Evolutionary conservation across 2,329 filamentous ascomycete species (phyloP).

Genomic region (Diaporthe sp.): DNA sequence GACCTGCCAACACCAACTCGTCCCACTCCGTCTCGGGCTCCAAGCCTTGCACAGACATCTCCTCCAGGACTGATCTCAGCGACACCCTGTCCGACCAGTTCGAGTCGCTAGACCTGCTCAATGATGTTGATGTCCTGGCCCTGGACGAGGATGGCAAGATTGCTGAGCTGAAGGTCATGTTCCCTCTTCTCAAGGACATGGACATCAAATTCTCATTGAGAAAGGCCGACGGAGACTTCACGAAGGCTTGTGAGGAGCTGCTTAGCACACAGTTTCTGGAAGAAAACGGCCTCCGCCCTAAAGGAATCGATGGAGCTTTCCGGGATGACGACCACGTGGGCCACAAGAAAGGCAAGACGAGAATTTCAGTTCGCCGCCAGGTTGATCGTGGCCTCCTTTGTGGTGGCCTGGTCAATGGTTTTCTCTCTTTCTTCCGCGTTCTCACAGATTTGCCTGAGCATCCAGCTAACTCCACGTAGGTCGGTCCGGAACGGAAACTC

Average conservation of each 20-base stretch:
- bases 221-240: conserved; percentile 76
- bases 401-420: background rate
- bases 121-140: conserved; percentile 50
- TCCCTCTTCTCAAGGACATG: conserved; percentile 75
- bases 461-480: conserved; percentile 26
- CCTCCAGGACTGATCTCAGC: conserved; percentile 39
- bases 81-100: conserved; percentile 37
- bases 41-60: conserved; percentile 33
- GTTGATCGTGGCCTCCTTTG: background rate
- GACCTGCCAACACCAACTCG: conserved; percentile 28
- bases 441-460: background rate
- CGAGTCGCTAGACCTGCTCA: conserved; percentile 46
- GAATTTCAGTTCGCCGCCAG: background rate
- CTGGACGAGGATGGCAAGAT: conserved; percentile 74
- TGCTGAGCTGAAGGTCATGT: conserved; percentile 75
- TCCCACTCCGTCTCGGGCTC: conserved; percentile 35
- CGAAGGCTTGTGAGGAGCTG: conserved; percentile 81
- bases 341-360: conserved; percentile 50
- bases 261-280: conserved; percentile 85
- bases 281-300: conserved; percentile 72
- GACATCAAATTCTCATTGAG: conserved; percentile 77
- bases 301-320: conserved; percentile 87
- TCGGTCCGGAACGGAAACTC: conserved; percentile 11
- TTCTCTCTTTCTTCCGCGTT: conserved; percentile 27
- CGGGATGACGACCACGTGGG: conserved; percentile 62